Evolutionary conservation across 2,329 filamentous ascomycete species (phyloP).

Genomic region (Apiospora rasikravindrae): DNA sequence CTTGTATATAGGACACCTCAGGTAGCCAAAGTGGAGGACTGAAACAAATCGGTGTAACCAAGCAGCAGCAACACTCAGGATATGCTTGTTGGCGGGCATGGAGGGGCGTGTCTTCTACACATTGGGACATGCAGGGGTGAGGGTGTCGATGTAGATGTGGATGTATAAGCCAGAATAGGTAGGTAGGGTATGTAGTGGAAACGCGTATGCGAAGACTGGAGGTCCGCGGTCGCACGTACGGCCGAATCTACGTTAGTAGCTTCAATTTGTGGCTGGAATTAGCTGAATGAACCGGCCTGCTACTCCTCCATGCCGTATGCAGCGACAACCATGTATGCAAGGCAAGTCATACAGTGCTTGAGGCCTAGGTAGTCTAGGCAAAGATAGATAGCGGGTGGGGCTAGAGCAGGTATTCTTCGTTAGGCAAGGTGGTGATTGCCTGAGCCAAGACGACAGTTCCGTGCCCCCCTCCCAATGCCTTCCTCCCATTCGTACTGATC

Average conservation of each 20-base stretch:
- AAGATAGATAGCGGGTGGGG: background rate
- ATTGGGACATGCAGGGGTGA: background rate
- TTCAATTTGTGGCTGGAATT: background rate
- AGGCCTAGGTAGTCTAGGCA: background rate
- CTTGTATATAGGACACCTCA: slow-evolving; percentile 27
- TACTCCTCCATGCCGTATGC: background rate
- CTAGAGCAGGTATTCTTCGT: slow-evolving; percentile 6
- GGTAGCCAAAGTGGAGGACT: slow-evolving; percentile 16
- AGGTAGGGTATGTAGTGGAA: background rate
- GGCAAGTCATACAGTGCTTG: slow-evolving; percentile 9
- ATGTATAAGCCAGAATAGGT: background rate
- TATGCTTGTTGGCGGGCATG: background rate
- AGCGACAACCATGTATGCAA: background rate
- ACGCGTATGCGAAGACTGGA: background rate
- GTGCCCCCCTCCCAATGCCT: background rate
- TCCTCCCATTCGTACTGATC: background rate
- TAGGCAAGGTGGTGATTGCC: background rate
- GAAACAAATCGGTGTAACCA: slow-evolving; percentile 31
- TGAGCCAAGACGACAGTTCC: slow-evolving; percentile 8
- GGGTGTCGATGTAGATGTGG: background rate
- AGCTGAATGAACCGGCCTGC: slow-evolving; percentile 13
- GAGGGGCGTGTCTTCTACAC: slow-evolving; percentile 11
- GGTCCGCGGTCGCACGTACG: slow-evolving; percentile 13
- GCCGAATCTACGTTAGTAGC: slow-evolving; percentile 17
- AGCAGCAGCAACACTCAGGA: slow-evolving; percentile 11